A percentile compares a stretch with the other conserved stretches of the same genome.
Evolutionary conservation across 2,329 filamentous ascomycete species (phyloP).

Genomic region (Simplicillium aogashimaense): DNA sequence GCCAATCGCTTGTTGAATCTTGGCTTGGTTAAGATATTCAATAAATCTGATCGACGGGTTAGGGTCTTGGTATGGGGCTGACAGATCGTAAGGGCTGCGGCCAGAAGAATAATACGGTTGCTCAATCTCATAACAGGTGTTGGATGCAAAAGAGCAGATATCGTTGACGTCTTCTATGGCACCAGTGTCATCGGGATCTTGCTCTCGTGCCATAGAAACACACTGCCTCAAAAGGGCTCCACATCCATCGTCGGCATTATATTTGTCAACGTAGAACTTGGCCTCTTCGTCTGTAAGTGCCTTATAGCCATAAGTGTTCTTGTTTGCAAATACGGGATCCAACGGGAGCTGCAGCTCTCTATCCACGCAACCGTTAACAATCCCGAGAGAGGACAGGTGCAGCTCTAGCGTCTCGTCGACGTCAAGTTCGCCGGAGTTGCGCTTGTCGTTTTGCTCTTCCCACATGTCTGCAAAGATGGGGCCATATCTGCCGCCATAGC

Average conservation of each 20-base stretch:
- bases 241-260: slow-evolving; percentile 33
- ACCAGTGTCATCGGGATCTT: slow-evolving; percentile 32
- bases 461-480: slow-evolving; percentile 50
- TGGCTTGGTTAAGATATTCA: slow-evolving; percentile 53
- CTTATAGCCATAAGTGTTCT: slow-evolving; percentile 57
- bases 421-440: slow-evolving; percentile 37
- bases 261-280: slow-evolving; percentile 30
- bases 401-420: slow-evolving; percentile 46
- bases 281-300: slow-evolving; percentile 43
- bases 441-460: slow-evolving; percentile 51
- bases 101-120: slow-evolving; percentile 44
- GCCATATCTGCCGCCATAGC: slow-evolving; percentile 62
- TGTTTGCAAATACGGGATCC: slow-evolving; percentile 46
- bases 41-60: slow-evolving; percentile 53
- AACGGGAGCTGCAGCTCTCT: slow-evolving; percentile 48
- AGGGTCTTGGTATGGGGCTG: slow-evolving; percentile 44
- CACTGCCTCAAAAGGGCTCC: slow-evolving; percentile 42
- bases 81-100: slow-evolving; percentile 52
- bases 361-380: slow-evolving; percentile 65
- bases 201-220: slow-evolving; percentile 24
- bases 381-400: slow-evolving; percentile 52
- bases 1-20: slow-evolving; percentile 49
- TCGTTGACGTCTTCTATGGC: slow-evolving; percentile 25
- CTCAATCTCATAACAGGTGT: slow-evolving; percentile 38
- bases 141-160: slow-evolving; percentile 41